phyloP scores from a whole-genome alignment of 345 rosid species.

The Turnera subulata region DNA sequence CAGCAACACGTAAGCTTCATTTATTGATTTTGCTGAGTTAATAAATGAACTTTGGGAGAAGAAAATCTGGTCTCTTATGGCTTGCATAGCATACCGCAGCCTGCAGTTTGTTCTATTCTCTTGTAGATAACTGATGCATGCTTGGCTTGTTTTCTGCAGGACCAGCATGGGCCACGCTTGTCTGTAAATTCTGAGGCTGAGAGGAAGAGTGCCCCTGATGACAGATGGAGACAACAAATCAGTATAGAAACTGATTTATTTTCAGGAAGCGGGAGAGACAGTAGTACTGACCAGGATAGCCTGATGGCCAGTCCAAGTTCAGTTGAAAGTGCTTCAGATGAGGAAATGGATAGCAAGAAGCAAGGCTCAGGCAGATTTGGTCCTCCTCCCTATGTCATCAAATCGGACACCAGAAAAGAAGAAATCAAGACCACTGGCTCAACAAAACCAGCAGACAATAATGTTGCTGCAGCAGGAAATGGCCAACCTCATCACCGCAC shows the following conservation, averaged over 20 bases:
- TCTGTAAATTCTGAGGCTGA: neutral
- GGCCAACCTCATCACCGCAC: constrained; percentile 21
- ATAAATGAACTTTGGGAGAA: too few relatives aligned
- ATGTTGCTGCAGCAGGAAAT: constrained; percentile 14
- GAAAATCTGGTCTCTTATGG: too few relatives aligned
- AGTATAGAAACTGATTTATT: constrained; percentile 45
- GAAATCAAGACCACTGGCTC: constrained; percentile 27
- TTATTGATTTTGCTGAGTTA: too few relatives aligned
- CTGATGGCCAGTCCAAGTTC: constrained; percentile 41
- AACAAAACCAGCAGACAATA: constrained; percentile 9
- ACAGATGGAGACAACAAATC: constrained; percentile 17
- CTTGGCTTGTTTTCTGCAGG: constrained; percentile 23
- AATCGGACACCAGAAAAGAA: constrained; percentile 24
- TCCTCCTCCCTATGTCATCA: constrained; percentile 51
- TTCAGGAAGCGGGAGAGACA: constrained; percentile 17
- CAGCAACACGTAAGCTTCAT: constrained; percentile 32
- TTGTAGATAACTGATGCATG: too few relatives aligned
- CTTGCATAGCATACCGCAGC: too few relatives aligned
- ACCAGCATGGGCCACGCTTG: constrained; percentile 3
- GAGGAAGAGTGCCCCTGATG: constrained; percentile 19
- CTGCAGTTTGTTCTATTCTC: too few relatives aligned
- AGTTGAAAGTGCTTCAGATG: constrained; percentile 37
- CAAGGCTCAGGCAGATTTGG: constrained; percentile 33
- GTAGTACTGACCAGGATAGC: constrained; percentile 21
- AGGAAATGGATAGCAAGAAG: constrained; percentile 35